Conservation (phyloP, 305 asterid genomes). For the Fraxinus baroniana region DNA sequence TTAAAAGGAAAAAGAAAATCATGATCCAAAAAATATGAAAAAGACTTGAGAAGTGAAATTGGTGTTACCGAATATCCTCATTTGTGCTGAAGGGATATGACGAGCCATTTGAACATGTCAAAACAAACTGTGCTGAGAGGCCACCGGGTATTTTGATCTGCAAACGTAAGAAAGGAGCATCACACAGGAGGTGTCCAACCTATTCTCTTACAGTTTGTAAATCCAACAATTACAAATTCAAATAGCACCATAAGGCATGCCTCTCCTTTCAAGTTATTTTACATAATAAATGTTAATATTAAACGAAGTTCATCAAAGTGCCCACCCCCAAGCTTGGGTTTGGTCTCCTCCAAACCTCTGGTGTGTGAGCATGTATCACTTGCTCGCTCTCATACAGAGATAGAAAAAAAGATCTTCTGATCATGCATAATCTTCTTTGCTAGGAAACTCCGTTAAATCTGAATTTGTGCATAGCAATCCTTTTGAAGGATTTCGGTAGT, state of each 20-base stretch:
- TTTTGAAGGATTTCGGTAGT: not conserved
- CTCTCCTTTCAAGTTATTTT: not conserved
- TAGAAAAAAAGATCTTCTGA: not conserved
- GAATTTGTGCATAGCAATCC: not conserved
- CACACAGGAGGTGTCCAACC: not conserved
- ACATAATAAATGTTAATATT: not conserved
- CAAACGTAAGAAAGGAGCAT: constrained; percentile 22
- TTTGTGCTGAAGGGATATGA: constrained; percentile 79
- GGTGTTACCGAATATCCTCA: constrained; percentile 35
- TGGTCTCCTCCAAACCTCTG: not conserved
- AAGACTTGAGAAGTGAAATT: not conserved
- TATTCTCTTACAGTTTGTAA: constrained; percentile 4
- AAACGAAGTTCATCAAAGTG: not conserved
- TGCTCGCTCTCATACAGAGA: not conserved
- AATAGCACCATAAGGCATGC: not conserved
- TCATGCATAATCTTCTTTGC: not conserved
- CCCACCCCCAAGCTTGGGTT: not conserved
- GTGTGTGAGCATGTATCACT: not conserved
- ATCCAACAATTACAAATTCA: not conserved
- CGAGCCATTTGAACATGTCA: constrained; percentile 69
- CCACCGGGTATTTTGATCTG: constrained; percentile 93
- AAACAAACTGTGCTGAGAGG: constrained; percentile 73
- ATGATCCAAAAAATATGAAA: not conserved
- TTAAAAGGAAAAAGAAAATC: not conserved
- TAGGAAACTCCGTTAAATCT: not conserved